Evolutionary conservation across 192 early-diverging fungal species (phyloP).

Genomic region (Linnemannia exigua): DNA sequence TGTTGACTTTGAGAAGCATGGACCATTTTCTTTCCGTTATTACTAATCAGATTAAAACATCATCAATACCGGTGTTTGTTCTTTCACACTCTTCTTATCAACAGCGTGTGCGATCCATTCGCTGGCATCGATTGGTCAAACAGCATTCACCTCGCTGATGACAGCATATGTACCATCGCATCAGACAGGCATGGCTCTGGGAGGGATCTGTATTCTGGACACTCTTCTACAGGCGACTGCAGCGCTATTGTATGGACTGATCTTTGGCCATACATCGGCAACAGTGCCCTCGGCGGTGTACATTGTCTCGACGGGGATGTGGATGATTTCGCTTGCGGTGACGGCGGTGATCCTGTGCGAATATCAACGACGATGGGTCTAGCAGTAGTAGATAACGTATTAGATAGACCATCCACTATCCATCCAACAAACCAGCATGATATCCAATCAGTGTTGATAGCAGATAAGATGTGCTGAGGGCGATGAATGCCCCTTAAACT

Average conservation of each 20-base stretch:
- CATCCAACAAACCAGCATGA: too few species aligned
- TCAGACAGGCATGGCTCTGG: constrained; percentile 29
- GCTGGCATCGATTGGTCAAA: constrained; percentile 7
- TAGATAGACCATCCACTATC: neutral
- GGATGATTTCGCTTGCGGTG: neutral
- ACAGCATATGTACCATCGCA: constrained; percentile 22
- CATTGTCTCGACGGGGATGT: constrained; percentile 13
- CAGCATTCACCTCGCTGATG: constrained; percentile 15
- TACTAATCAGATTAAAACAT: neutral
- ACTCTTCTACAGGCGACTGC: neutral
- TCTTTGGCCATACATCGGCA: constrained; percentile 12
- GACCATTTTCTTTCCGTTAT: neutral
- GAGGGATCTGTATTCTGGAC: constrained; percentile 19
- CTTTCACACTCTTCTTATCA: neutral
- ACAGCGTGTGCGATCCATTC: constrained; percentile 14
- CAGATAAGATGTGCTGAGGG: neutral
- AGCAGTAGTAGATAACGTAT: neutral
- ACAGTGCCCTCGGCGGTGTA: constrained; percentile 17
- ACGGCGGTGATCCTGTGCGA: neutral
- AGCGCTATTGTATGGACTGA: constrained; percentile 20
- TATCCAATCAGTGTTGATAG: neutral
- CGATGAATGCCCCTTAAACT: neutral
- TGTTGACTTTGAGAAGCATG: neutral
- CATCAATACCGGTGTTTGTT: too few species aligned
- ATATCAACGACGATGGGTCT: constrained; percentile 2